phyloP scores from a whole-genome alignment of 2,329 filamentous ascomycete genomes.

The Phyllosticta capitalensis region DNA sequence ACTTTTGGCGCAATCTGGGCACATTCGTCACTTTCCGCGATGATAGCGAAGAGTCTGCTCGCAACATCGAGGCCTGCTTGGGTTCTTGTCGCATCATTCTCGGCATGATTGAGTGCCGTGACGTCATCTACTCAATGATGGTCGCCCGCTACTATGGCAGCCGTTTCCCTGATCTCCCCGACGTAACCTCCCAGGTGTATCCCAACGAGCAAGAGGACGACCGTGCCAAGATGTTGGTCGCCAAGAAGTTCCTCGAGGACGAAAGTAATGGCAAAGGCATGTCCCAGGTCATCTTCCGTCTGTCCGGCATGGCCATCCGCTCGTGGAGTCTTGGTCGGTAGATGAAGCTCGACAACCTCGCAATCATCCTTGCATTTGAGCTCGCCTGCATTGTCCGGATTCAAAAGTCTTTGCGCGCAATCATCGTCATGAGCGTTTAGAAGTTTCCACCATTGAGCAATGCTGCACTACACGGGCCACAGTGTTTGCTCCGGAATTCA shows the following conservation, averaged over 20 bases:
- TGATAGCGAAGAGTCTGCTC: constrained; percentile 47
- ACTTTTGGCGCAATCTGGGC: constrained; percentile 76
- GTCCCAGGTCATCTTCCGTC: constrained; percentile 39
- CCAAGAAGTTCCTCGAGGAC: constrained; percentile 38
- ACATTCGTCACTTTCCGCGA: constrained; percentile 59
- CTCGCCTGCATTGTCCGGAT: neutral
- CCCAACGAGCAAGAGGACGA: constrained; percentile 26
- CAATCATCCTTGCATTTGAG: neutral
- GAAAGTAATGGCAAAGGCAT: constrained; percentile 34
- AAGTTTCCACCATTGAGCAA: neutral
- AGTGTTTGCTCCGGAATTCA: neutral
- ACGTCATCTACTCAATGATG: constrained; percentile 82
- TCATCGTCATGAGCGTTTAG: neutral
- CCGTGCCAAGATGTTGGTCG: constrained; percentile 37
- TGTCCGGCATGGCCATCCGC: constrained; percentile 40
- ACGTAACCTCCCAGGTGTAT: constrained; percentile 20
- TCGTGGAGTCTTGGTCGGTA: constrained; percentile 25
- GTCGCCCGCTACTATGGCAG: constrained; percentile 67
- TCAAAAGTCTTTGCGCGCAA: neutral
- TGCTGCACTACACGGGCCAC: neutral
- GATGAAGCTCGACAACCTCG: neutral
- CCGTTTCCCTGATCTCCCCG: constrained; percentile 39
- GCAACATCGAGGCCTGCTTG: constrained; percentile 57
- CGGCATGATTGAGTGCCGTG: constrained; percentile 74
- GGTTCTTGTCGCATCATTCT: constrained; percentile 58